phyloP scores from a whole-genome alignment of 306 rosid species.

The Prunus salicina region DNA sequence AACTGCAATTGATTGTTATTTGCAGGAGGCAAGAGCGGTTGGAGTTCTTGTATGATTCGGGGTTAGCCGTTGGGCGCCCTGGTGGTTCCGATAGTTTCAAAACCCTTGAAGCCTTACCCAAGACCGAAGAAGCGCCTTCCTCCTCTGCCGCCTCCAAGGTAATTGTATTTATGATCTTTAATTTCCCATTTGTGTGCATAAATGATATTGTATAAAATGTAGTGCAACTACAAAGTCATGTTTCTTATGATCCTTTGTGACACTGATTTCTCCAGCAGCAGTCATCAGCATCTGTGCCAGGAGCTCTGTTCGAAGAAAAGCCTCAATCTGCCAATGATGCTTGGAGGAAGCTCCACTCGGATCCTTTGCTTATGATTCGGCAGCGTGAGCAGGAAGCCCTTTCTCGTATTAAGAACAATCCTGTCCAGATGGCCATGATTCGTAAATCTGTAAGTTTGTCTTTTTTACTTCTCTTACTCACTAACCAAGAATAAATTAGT shows the following conservation, averaged over 20 bases:
- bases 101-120: constrained; percentile 65
- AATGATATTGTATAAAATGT: background rate
- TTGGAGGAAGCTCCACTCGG: constrained; percentile 96
- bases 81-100: constrained; percentile 68
- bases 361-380: constrained; percentile 91
- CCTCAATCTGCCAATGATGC: constrained; percentile 91
- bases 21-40: constrained; percentile 83
- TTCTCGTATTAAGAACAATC: constrained; percentile 76
- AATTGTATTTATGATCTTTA: background rate
- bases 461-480: background rate
- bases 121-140: constrained; percentile 43
- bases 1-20: background rate
- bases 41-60: constrained; percentile 88
- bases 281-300: constrained; percentile 43
- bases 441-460: constrained; percentile 63
- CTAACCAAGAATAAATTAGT: background rate
- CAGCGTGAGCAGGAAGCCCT: constrained; percentile 92
- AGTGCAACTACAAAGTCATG: background rate
- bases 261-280: constrained; percentile 29
- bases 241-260: background rate
- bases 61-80: constrained; percentile 73
- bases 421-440: constrained; percentile 90
- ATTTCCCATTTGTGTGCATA: background rate
- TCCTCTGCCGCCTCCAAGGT: constrained; percentile 51
- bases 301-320: constrained; percentile 88